These are phyloP conservation scores for Blepharisma stoltei DNA, from an alignment of 73 alveolate genomes.

Conservation along the genomic window DNA sequence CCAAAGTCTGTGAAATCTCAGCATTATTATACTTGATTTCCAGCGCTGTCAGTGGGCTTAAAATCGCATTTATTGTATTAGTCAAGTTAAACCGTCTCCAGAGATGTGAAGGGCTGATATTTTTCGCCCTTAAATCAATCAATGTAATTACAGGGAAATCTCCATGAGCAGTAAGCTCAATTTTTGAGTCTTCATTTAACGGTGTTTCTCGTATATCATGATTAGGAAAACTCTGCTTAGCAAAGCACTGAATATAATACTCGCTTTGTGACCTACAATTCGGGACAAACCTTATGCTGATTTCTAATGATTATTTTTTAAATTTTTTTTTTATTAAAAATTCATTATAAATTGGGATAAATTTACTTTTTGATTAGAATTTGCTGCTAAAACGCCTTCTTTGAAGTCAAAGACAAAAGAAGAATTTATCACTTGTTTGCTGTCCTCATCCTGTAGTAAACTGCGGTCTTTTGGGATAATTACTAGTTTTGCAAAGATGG, in stretches of 20 bases:
- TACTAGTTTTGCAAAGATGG: constrained; percentile 83
- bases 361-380: constrained; percentile 88
- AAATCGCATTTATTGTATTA: constrained; percentile 84
- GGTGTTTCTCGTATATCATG: constrained; percentile 56
- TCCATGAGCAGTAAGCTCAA: constrained; percentile 91
- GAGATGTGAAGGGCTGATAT: constrained; percentile 82
- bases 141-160: constrained; percentile 94
- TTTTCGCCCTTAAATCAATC: constrained; percentile 92
- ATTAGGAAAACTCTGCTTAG: constrained; percentile 85
- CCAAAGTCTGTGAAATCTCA: constrained; percentile 47
- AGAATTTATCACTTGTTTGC: constrained; percentile 53
- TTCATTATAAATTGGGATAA: too few species aligned
- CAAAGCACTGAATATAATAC: constrained; percentile 79
- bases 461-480: constrained; percentile 66
- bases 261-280: constrained; percentile 81
- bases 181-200: constrained; percentile 75
- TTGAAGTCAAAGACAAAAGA: constrained; percentile 86
- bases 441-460: constrained; percentile 35
- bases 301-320: too few species aligned
- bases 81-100: constrained; percentile 94
- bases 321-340: too few species aligned
- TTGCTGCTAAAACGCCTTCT: constrained; percentile 92
- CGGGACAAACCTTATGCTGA: constrained; percentile 93
- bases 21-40: constrained; percentile 79
- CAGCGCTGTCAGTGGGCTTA: constrained; percentile 80